A percentile compares a stretch with the other conserved stretches of the same genome.
Evolutionary conservation across 495 filamentous ascomycete genomes (phyloP).

Genomic region (Monascus purpureus): DNA sequence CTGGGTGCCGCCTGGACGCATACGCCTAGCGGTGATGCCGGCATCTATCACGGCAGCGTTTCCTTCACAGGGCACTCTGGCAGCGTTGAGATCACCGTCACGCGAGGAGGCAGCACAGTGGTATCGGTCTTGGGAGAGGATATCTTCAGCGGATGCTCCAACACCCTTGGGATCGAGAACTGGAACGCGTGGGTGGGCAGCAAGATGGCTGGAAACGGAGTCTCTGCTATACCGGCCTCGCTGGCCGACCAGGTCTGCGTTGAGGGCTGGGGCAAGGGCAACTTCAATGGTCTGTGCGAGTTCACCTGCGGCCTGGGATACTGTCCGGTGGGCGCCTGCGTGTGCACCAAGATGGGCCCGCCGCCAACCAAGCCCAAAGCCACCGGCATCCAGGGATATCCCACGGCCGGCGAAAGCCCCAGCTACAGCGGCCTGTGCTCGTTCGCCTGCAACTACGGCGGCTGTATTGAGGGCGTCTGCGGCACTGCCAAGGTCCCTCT

Average conservation of each 20-base stretch:
- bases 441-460: background rate
- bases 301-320: slow-evolving; percentile 10
- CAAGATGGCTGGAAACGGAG: slow-evolving; percentile 1
- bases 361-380: slow-evolving; percentile 2
- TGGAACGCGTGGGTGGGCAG: slow-evolving; percentile 37
- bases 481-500: background rate
- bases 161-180: slow-evolving; percentile 39
- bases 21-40: slow-evolving; percentile 17
- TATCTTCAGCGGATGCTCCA: slow-evolving; percentile 30
- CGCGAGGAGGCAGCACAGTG: slow-evolving; percentile 21
- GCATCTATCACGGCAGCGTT: slow-evolving; percentile 38
- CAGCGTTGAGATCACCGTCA: slow-evolving; percentile 34
- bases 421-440: background rate
- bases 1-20: slow-evolving; percentile 20
- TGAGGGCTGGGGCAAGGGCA: slow-evolving; percentile 3
- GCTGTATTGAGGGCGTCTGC: background rate
- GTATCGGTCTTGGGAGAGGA: slow-evolving; percentile 25
- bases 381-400: slow-evolving; percentile 4
- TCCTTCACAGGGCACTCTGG: slow-evolving; percentile 37
- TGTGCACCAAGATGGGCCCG: slow-evolving; percentile 8
- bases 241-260: slow-evolving; percentile 7
- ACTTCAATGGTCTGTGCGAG: slow-evolving; percentile 7
- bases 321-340: slow-evolving; percentile 8
- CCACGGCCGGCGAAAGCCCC: slow-evolving; percentile 1
- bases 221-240: background rate